phyloP scores from a whole-genome alignment of 1,284 basidiomycete genomes.

The Ustilago cynodontis region DNA sequence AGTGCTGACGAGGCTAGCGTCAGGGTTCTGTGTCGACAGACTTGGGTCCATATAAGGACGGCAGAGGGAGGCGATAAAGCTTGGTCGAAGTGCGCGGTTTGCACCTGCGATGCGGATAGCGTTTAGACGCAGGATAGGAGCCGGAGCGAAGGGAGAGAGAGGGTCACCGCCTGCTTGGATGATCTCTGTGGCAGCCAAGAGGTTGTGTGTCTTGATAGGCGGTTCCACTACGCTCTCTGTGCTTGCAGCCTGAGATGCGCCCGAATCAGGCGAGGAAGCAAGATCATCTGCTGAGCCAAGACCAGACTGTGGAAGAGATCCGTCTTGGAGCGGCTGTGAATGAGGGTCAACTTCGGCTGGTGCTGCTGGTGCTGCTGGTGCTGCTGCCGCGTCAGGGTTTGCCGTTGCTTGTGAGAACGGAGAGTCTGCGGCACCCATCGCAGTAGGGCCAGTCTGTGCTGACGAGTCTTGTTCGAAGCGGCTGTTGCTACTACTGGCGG shows the following conservation, averaged over 20 bases:
- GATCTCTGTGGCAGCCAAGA: slow-evolving; percentile 51
- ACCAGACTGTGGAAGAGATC: slow-evolving; percentile 19
- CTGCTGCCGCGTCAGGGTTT: slow-evolving; percentile 1
- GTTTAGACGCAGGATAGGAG: slow-evolving; percentile 72
- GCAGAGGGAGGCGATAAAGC: slow-evolving; percentile 84
- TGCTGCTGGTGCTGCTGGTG: background rate
- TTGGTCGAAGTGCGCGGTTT: slow-evolving; percentile 76
- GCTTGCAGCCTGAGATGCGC: background rate
- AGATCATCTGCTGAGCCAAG: slow-evolving; percentile 17
- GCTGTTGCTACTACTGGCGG: background rate
- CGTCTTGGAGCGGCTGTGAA: slow-evolving; percentile 28
- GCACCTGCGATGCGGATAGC: slow-evolving; percentile 85
- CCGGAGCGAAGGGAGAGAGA: slow-evolving; percentile 31
- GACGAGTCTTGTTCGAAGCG: background rate
- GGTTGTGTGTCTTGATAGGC: slow-evolving; percentile 48
- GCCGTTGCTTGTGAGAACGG: slow-evolving; percentile 32
- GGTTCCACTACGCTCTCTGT: background rate
- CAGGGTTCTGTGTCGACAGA: slow-evolving; percentile 38
- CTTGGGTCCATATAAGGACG: slow-evolving; percentile 75
- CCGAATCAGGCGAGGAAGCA: background rate
- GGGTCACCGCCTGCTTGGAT: slow-evolving; percentile 29
- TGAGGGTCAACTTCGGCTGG: background rate
- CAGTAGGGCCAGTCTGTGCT: background rate
- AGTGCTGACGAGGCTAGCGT: slow-evolving; percentile 48
- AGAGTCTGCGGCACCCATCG: slow-evolving; percentile 5